Base-by-base conservation (phyloP, 1,284 basidiomycete species). In the Boletellus dicymbophilus region DNA sequence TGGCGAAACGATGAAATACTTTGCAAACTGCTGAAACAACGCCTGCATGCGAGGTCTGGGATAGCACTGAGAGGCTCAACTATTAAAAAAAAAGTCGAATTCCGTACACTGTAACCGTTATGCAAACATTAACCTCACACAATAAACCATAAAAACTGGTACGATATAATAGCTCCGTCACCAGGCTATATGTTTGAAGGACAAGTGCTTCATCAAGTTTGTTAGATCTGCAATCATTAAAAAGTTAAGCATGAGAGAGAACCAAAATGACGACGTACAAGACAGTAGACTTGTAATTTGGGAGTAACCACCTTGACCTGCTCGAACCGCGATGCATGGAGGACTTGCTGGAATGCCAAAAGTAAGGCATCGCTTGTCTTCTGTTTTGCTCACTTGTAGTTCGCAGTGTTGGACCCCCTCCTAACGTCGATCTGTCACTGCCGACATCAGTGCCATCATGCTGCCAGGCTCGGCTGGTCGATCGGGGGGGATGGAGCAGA, bases 221-320 rank as follows among this genome's bases (percentile, higher is more conserved):
- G 16, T 65, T 60, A 3, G 57, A 59, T 20, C 69, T 71, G 18
- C 16, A 18, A 39, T 23, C 10, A 25, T 53, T 49, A 38, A 42
- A 25, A n/a, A 1, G 7, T 9, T 16, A 3, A 5, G n/a, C n/a
- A n/a, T n/a, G n/a, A 11, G 33, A 46, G 31, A 3, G 5, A 5
- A n/a, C 15, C 18, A 6, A 28, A 22, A 4, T 1, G 5, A n/a
- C 8, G 13, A 27, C 41, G 38, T 44, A 63, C 70, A 57, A 84
- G 66, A 72, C 31, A 38, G 41, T 82, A 52, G 75, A 69, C 54
- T 77, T 77, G 48, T 88, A 71, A 20, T 82, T 70, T 6, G 88
- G 88, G 21, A 88, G 62, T 26, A 91, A 72, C 89, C 3, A 78
- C 78, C 53, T 83, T 73, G 22, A 86, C 79, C 68, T 89, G 86